Base-by-base conservation (phyloP, 2,329 filamentous ascomycete genomes). In the Claviceps maximensis region DNA sequence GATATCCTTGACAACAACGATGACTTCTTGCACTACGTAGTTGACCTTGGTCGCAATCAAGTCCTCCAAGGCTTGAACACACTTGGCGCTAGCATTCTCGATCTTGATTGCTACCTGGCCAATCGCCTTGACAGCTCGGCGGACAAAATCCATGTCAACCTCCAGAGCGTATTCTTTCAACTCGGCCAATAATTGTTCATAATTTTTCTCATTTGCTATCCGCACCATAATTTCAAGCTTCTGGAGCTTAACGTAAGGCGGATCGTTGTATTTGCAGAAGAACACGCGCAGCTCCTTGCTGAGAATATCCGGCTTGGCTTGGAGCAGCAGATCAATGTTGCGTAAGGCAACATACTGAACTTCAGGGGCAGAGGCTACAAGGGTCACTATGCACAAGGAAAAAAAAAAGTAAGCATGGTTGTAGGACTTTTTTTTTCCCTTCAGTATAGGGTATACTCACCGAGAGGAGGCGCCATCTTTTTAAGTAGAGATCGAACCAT, bases 231-330 rank as follows among this genome's bases (percentile, higher is more conserved):
- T 97, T 67, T 98, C 93, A 49, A 98, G 80, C 67, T 98, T 98
- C 66, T 95, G 87, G 55, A 98, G 82, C 70, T 98, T 98, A 62
- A 98, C 84, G 67, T 98, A 98, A 23, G 89, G 89, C 1, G 93
- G 91, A 61, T 98, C 93, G 66, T 97, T 97, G 74, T 98, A 98
- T 72, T 98, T 98, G 84, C 93, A 98, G 74, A 98, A 98, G 74
- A 98, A 98, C 9, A 98, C 93, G 46, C 93, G 83, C 63, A 98
- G 82, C 69, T 98, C 93, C 69, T 97, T 97, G 76, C 88, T 95
- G 10, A 98, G 77, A 53, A 98, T 96, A 60, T 95, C 90, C 12
- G 93, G 89, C 68, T 96, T 91, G 61, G 94, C 93, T 69, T 98
- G 93, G 27, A 98, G 77, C 6, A 98, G 77, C 36, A 98, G 80